These are phyloP conservation scores for Lathyrus aphaca DNA, from an alignment of 306 rosid species.

Conservation along the genomic window DNA sequence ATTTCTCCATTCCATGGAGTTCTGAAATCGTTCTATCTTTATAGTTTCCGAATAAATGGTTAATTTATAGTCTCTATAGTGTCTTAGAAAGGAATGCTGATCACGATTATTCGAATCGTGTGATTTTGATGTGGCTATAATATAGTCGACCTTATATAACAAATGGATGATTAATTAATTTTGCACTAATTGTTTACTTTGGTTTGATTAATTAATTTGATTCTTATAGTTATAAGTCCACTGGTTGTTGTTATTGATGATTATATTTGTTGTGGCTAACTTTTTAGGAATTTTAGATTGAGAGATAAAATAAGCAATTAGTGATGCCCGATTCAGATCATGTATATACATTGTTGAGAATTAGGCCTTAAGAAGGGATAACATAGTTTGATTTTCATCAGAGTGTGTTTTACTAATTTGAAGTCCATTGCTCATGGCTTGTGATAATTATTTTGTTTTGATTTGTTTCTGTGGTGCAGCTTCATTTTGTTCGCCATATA, in stretches of 20 bases:
- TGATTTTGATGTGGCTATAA: slow-evolving; percentile 1
- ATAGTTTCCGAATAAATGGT: neutral
- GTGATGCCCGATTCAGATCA: neutral
- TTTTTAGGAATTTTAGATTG: neutral
- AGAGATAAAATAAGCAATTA: slow-evolving; percentile 1
- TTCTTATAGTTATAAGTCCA: neutral
- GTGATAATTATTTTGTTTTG: slow-evolving; percentile 33
- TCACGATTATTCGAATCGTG: neutral
- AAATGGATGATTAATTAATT: neutral
- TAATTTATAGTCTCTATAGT: slow-evolving; percentile 4
- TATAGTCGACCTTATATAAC: neutral
- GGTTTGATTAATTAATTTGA: neutral
- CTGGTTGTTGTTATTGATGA: neutral
- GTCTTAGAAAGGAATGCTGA: neutral
- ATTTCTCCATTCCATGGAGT: neutral
- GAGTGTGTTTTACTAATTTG: neutral
- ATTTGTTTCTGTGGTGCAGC: slow-evolving; percentile 48
- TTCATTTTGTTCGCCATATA: slow-evolving; percentile 68
- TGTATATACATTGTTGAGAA: neutral
- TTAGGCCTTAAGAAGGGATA: neutral
- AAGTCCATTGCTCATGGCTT: slow-evolving; percentile 1
- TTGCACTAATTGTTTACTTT: neutral
- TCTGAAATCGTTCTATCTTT: neutral
- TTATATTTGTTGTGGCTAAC: neutral
- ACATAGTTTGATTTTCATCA: slow-evolving; percentile 1